phyloP scores from a whole-genome alignment of 2,329 filamentous ascomycete species.

The Dryadomyces sulphureus region DNA sequence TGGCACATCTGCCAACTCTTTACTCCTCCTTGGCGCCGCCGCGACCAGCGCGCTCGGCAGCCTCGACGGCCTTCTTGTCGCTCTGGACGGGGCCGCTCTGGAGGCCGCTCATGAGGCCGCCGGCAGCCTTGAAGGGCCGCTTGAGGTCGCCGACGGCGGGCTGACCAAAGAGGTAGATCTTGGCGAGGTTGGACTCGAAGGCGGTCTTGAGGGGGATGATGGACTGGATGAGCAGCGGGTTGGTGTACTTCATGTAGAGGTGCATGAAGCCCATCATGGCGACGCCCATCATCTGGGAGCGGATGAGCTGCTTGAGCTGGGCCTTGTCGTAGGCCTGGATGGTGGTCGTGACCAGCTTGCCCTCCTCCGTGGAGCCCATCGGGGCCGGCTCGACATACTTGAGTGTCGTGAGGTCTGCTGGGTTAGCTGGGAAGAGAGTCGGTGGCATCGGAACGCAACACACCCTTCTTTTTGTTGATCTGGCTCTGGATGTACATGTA shows the following conservation, averaged over 20 bases:
- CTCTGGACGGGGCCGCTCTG: constrained; percentile 65
- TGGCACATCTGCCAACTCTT: constrained; percentile 2
- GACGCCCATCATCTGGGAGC: constrained; percentile 86
- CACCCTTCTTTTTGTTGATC: constrained; percentile 97
- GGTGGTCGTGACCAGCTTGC: constrained; percentile 92
- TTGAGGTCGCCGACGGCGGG: constrained; percentile 82
- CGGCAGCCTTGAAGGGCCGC: constrained; percentile 81
- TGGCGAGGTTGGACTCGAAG: constrained; percentile 88
- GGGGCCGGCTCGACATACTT: constrained; percentile 96
- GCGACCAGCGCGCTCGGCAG: constrained; percentile 59
- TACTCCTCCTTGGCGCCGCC: constrained; percentile 62
- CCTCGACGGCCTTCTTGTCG: constrained; percentile 79
- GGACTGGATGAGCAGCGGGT: constrained; percentile 95
- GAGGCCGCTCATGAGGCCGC: constrained; percentile 70
- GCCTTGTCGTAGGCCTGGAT: constrained; percentile 85
- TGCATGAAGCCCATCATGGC: constrained; percentile 99
- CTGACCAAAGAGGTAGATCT: constrained; percentile 84
- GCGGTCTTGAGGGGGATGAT: constrained; percentile 96
- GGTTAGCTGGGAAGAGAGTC: no score
- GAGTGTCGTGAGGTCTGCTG: constrained; percentile 82
- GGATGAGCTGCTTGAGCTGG: constrained; percentile 75
- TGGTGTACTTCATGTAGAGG: constrained; percentile 98
- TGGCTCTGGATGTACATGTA: constrained; percentile 73
- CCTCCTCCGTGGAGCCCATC: constrained; percentile 86
- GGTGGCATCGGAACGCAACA: background rate